phyloP scores from a whole-genome alignment of 2,329 filamentous ascomycete genomes.

The Chaetomiaceae sp. region DNA sequence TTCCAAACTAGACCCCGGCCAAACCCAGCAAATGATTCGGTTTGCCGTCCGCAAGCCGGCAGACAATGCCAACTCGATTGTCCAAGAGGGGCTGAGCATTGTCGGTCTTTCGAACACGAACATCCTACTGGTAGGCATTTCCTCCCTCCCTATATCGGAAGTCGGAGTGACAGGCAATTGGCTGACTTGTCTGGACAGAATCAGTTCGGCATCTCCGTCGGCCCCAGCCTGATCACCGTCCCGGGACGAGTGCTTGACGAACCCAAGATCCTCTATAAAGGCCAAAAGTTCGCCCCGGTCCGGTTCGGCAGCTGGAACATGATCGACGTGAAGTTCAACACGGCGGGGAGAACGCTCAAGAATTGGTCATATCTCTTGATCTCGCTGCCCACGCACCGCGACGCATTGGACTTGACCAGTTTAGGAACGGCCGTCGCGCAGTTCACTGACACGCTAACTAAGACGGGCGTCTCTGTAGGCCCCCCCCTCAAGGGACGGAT shows the following conservation, averaged over 20 bases:
- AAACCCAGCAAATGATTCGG: constrained; percentile 65
- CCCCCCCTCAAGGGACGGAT: too few relatives aligned
- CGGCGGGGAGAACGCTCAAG: constrained; percentile 39
- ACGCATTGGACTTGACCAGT: too few relatives aligned
- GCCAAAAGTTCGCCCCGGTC: too few relatives aligned
- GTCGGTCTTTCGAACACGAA: constrained; percentile 55
- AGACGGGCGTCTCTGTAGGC: too few relatives aligned
- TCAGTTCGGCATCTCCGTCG: constrained; percentile 61
- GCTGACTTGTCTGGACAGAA: not conserved
- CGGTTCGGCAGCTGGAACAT: constrained; percentile 76
- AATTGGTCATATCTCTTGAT: constrained; percentile 51
- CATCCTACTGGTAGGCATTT: too few relatives aligned
- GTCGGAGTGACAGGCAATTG: too few relatives aligned
- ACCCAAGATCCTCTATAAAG: constrained; percentile 57
- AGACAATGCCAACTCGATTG: constrained; percentile 64
- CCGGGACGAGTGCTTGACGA: constrained; percentile 61
- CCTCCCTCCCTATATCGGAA: too few relatives aligned
- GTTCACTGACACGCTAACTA: too few relatives aligned
- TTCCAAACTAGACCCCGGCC: constrained; percentile 52
- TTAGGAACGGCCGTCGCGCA: too few relatives aligned
- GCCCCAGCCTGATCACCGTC: constrained; percentile 63
- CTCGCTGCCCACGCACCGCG: too few relatives aligned
- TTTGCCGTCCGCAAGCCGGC: constrained; percentile 66
- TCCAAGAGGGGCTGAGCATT: constrained; percentile 49
- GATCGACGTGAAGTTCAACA: constrained; percentile 51